phyloP scores from a whole-genome alignment of 805 yeast genomes.

The Kurtzmaniella cleridarum region DNA sequence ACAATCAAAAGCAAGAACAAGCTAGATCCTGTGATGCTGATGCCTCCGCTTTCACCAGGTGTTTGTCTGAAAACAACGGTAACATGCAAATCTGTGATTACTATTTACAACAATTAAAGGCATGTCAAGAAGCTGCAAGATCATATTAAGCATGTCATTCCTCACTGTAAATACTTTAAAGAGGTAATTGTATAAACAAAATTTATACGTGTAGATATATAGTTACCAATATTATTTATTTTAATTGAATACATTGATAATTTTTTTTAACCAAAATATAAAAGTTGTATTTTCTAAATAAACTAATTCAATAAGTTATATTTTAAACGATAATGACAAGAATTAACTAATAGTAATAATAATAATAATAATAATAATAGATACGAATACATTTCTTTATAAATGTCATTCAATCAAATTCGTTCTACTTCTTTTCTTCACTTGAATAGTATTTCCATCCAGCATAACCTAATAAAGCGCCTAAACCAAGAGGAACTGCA shows the following conservation, averaged over 20 bases:
- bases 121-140: constrained; percentile 91
- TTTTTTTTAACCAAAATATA: not conserved
- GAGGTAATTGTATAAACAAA: not conserved
- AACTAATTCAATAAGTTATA: not conserved
- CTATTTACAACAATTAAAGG: constrained; percentile 94
- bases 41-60: constrained; percentile 92
- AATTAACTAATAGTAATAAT: too few relatives aligned
- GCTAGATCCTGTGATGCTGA: constrained; percentile 77
- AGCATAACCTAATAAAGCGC: constrained; percentile 25
- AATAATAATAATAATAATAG: too few relatives aligned
- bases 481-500: constrained; percentile 14
- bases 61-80: constrained; percentile 89
- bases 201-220: too few relatives aligned
- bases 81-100: constrained; percentile 96
- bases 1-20: constrained; percentile 37
- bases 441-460: constrained; percentile 18
- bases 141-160: constrained; percentile 49
- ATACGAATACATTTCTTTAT: too few relatives aligned
- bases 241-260: not conserved
- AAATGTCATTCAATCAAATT: too few relatives aligned
- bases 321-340: constrained; percentile 3
- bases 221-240: not conserved
- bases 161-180: not conserved
- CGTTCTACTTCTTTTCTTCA: not conserved
- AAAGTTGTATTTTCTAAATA: not conserved